A percentile compares a stretch with the other conserved stretches of the same genome.
These are phyloP conservation scores for Colletotrichum australisinense DNA, from an alignment of 2,329 filamentous ascomycete species.

Conservation along the genomic window DNA sequence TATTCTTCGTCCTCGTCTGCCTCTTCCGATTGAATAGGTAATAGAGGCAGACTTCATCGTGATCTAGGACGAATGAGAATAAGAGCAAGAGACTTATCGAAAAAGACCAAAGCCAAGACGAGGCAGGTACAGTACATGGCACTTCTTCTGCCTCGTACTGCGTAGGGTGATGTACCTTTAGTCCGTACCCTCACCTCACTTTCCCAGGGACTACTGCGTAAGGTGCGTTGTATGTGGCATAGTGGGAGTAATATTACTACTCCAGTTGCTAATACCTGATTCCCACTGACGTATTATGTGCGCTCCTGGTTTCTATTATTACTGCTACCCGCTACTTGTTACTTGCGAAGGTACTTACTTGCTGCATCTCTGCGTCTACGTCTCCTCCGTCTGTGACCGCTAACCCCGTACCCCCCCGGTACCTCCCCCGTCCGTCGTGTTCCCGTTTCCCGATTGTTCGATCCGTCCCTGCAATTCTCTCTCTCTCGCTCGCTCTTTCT, in stretches of 20 bases:
- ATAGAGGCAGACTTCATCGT: not conserved
- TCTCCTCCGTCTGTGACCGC: not conserved
- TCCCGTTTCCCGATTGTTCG: conserved; percentile 23
- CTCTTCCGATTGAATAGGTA: not conserved
- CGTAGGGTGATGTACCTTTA: too few relatives aligned
- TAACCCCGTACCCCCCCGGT: not conserved
- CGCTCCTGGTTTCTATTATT: conserved; percentile 32
- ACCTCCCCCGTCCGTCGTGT: not conserved
- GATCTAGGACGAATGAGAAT: not conserved
- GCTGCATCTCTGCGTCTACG: not conserved
- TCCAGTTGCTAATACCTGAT: not conserved
- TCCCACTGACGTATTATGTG: conserved; percentile 26
- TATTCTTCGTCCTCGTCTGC: not conserved
- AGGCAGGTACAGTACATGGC: not conserved
- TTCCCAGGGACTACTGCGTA: too few relatives aligned
- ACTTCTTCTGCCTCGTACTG: not conserved
- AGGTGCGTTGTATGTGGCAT: not conserved
- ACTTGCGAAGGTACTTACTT: not conserved
- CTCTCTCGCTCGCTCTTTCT: conserved; percentile 3
- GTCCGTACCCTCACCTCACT: too few relatives aligned
- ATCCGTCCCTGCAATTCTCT: not conserved
- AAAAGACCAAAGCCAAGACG: not conserved
- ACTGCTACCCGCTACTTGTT: not conserved
- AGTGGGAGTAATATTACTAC: conserved; percentile 6
- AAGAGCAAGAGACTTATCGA: not conserved